These are phyloP conservation scores for Cnidoscolus chayamansa DNA, from an alignment of 441 rosid species.

Conservation along the genomic window DNA sequence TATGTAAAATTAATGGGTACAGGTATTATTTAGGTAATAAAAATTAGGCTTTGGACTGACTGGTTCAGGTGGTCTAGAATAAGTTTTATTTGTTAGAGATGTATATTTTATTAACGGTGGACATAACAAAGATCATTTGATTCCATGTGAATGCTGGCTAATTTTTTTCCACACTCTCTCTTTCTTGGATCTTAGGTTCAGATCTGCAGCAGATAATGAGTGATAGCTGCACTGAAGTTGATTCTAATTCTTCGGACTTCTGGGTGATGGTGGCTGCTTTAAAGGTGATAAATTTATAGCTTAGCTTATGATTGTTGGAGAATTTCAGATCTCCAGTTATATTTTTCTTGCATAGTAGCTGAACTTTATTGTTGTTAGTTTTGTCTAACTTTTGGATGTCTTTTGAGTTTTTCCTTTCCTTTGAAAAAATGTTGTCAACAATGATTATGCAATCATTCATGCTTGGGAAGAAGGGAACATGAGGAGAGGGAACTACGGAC, in stretches of 20 bases:
- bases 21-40: too few relatives aligned
- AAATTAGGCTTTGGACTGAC: too few relatives aligned
- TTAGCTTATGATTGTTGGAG: neutral
- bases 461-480: neutral
- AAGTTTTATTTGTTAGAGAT: neutral
- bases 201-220: constrained; percentile 55
- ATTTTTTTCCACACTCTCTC: neutral
- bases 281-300: constrained; percentile 54
- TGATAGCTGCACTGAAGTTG: constrained; percentile 66
- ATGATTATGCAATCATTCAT: neutral
- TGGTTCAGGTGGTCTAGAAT: too few relatives aligned
- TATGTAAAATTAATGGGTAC: too few relatives aligned
- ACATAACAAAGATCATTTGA: neutral
- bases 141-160: constrained; percentile 7
- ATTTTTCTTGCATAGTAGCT: neutral
- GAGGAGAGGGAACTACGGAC: neutral
- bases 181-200: constrained; percentile 45
- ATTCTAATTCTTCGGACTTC: constrained; percentile 68
- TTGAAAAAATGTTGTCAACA: too few relatives aligned
- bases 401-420: neutral
- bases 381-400: neutral
- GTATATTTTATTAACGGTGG: neutral
- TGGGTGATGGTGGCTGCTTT: constrained; percentile 97
- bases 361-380: neutral
- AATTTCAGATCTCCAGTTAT: neutral